Evolutionary conservation across 176 grass and related monocot genomes (phyloP).

Genomic region (Miscanthus lutarioriparius): DNA sequence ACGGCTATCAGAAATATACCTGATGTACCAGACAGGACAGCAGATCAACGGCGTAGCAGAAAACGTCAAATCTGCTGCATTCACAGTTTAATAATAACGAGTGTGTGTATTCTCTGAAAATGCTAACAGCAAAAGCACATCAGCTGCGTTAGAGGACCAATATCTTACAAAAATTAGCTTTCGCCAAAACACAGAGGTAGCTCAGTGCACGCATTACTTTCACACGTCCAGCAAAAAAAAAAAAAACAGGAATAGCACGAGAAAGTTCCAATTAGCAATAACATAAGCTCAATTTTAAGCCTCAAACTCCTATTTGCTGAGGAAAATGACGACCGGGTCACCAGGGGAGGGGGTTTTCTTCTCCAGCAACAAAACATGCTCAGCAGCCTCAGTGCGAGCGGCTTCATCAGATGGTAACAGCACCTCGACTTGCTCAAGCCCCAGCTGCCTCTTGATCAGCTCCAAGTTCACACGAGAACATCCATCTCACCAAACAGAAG

Average conservation of each 20-base stretch:
- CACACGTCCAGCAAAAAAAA: too few relatives aligned
- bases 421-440: slow-evolving; percentile 40
- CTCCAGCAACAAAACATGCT: slow-evolving; percentile 38
- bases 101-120: too few relatives aligned
- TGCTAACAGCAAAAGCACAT: too few relatives aligned
- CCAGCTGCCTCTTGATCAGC: slow-evolving; percentile 57
- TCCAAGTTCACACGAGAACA: slow-evolving; percentile 55
- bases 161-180: too few relatives aligned
- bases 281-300: neutral
- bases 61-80: too few relatives aligned
- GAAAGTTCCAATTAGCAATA: neutral
- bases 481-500: slow-evolving; percentile 61
- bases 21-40: too few relatives aligned
- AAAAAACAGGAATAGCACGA: too few relatives aligned
- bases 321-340: slow-evolving; percentile 48
- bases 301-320: slow-evolving; percentile 41
- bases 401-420: neutral
- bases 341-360: slow-evolving; percentile 39
- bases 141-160: too few relatives aligned
- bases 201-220: too few relatives aligned
- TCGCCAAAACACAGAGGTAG: neutral
- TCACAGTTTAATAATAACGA: too few relatives aligned
- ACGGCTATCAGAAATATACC: too few relatives aligned
- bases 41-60: too few relatives aligned
- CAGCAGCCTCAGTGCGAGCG: slow-evolving; percentile 40